Evolutionary conservation across 2,329 filamentous ascomycete species (phyloP).

Genomic region (Penicillium thymicola): DNA sequence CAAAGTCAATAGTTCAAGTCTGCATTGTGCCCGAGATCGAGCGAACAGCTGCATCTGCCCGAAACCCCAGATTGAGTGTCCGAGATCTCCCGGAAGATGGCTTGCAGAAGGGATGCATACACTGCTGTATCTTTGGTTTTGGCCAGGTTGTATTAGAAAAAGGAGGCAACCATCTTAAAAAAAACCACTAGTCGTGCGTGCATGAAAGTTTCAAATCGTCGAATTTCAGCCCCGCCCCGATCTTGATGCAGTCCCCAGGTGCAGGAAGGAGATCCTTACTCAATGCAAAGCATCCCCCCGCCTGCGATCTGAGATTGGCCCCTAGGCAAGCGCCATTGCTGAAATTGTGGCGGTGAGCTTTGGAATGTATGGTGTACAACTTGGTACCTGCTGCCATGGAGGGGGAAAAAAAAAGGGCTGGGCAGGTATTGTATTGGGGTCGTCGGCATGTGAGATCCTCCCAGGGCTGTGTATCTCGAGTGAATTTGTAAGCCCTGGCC

Average conservation of each 20-base stretch:
- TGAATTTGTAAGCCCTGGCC: not conserved
- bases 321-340: not conserved
- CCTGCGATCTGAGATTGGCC: not conserved
- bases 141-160: not conserved
- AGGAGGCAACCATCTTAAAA: not conserved
- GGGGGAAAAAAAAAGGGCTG: not conserved
- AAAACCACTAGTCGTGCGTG: conserved; percentile 2
- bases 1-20: not conserved
- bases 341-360: conserved; percentile 1
- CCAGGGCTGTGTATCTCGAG: not conserved
- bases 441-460: not conserved
- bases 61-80: not conserved
- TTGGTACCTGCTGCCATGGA: not conserved
- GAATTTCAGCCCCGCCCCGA: not conserved
- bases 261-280: conserved; percentile 4
- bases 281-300: not conserved
- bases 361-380: not conserved
- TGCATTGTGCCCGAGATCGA: not conserved
- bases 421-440: not conserved
- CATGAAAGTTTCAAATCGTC: conserved; percentile 2
- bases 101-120: conserved; percentile 3
- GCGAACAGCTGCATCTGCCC: not conserved
- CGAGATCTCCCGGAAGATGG: conserved; percentile 1
- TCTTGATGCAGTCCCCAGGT: not conserved
- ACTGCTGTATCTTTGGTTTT: not conserved